Evolutionary conservation across 2,329 filamentous ascomycete species (phyloP), one percentile per base, ranked within the genome.

Genomic region (Fusarium papillatum): DNA sequence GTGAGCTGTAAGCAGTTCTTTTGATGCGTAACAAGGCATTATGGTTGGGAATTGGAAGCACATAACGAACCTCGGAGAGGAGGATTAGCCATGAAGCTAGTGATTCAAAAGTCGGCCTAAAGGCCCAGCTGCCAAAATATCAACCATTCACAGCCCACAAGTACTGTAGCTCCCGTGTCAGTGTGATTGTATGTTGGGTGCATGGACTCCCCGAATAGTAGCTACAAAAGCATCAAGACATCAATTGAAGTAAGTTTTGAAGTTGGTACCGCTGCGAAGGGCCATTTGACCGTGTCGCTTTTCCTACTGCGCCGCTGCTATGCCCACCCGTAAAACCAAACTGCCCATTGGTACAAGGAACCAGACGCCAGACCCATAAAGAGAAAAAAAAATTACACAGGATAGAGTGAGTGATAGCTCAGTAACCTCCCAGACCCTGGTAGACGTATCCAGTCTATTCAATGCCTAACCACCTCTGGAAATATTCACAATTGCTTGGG

Each of bases 401-500:
- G 24, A 50, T 26, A 50, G n/a, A 46, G 16, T 38, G 29, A 66
- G 53, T n/a, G 19, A 22, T 29, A 9, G 22, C 38, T 57, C 60
- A 43, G 31, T 41, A 34, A 22, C 53, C 22, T 60, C 34, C 17
- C 59, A 36, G 34, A 31, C 26, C 48, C 9, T 22, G 8, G 50
- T 34, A 34, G 36, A 41, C 26, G 24, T 34, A n/a, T 10, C 13
- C 29, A n/a, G 22, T 36, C 67, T 78, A 83, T 61, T 88, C 85
- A 75, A 86, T 79, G 1, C 86, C 89, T 57, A 98, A 84, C 97
- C 97, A 99, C 64, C 93, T 90, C 74, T 94, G 90, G 81, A 98
- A 98, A 82, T 99, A 99, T 66, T 95, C 93, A 84, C 97, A 99
- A 63, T 94, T 98, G 76, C 92, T 93, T 0, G 96, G 95, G 80